phyloP scores from a whole-genome alignment of 805 yeast species.

The Hanseniaspora lindneri region DNA sequence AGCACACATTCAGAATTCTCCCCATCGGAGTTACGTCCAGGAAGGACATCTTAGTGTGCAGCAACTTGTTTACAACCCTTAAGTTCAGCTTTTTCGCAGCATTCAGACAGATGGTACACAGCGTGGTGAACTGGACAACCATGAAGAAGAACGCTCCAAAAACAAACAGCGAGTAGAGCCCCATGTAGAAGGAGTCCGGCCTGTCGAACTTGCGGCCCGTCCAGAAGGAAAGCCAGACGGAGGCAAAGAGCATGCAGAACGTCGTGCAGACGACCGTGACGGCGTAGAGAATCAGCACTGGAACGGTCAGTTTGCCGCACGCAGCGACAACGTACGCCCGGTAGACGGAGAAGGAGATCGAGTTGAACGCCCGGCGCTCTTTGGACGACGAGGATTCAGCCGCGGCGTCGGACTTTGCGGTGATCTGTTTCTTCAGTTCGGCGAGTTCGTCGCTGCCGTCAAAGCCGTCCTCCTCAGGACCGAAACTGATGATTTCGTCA shows the following conservation, averaged over 20 bases:
- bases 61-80: constrained; percentile 43
- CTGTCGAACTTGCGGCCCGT: constrained; percentile 40
- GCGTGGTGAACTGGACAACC: constrained; percentile 33
- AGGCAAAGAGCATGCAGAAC: constrained; percentile 43
- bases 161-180: constrained; percentile 54
- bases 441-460: constrained; percentile 20
- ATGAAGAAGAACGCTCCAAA: constrained; percentile 38
- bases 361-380: constrained; percentile 20
- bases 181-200: constrained; percentile 52
- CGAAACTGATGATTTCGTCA: too few relatives aligned
- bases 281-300: constrained; percentile 4
- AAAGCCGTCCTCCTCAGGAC: constrained; percentile 13
- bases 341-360: constrained; percentile 26
- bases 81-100: constrained; percentile 51
- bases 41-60: constrained; percentile 70
- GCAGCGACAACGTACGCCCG: constrained; percentile 27
- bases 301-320: constrained; percentile 21
- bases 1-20: constrained; percentile 68
- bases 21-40: constrained; percentile 83
- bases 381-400: too few relatives aligned
- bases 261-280: constrained; percentile 27
- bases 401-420: constrained; percentile 19
- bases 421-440: constrained; percentile 18
- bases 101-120: constrained; percentile 41
- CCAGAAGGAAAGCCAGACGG: constrained; percentile 81